Evolutionary conservation across 2,329 filamentous ascomycete species (phyloP), one percentile per base, ranked within the genome.

Genomic region (Akanthomyces lecanii): DNA sequence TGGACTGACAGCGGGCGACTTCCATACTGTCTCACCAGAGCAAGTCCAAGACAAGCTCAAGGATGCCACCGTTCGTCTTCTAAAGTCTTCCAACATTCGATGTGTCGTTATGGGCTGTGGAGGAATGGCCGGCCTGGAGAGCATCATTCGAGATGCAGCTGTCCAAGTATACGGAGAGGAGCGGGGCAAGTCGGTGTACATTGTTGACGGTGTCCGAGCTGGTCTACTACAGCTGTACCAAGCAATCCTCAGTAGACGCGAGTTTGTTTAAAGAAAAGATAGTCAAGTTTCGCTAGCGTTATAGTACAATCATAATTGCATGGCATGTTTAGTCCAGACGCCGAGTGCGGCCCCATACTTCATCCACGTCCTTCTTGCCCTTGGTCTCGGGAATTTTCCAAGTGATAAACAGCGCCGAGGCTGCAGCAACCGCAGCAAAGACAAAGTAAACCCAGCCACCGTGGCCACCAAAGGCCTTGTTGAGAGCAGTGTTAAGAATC

Each of bases 71-170:
- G 84, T 82, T 72, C 78, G 82, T 57, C 76, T 97, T 30, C 75
- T 96, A 33, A 73, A 71, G 8, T 79, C 79, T 14, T 78, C 81
- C 0, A 77, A 80, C 4, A 83, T 93, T 0, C 79, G 81, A 5
- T 89, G 87, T 28, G 85, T 97, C 8, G 89, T 91, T 70, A 83
- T 97, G 79, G 93, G 93, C 0, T 97, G 93, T 73, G 93, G 91
- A 3, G 93, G 92, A 0, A 97, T 97, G 93, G 88, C 89, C 1
- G 93, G 92, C 0, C 82, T 97, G 76, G 89, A 95, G 69, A 80
- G 85, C 47, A 88, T 88, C 64, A 92, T 97, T 45, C 82, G 88
- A 40, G 81, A 84, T 50, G 89, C 89, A 0, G 89, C 90, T 42
- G 70, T 83, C 0, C 85, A 89, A 63, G 80, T 84, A 56, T 81